A percentile compares a stretch with the other conserved stretches of the same genome.
Conservation (phyloP, 768 basidiomycete genomes). For the Boletellus ananiceps region DNA sequence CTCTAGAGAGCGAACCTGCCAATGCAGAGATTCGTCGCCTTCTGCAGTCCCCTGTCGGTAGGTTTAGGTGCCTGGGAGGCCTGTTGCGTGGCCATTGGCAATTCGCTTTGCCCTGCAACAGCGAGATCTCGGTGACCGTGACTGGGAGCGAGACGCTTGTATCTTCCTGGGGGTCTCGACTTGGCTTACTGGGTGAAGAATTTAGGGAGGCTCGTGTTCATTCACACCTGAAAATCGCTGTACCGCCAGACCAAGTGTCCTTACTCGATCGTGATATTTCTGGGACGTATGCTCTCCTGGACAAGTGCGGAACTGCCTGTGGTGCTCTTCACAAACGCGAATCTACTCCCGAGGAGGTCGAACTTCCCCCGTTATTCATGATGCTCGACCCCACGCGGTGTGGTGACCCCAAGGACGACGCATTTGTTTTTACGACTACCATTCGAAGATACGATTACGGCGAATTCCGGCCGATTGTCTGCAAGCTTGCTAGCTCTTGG, state of each 20-base stretch:
- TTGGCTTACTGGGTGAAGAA: slow-evolving; percentile 65
- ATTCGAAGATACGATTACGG: slow-evolving; percentile 77
- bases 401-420: slow-evolving; percentile 70
- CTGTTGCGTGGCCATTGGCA: slow-evolving; percentile 77
- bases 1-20: slow-evolving; percentile 62
- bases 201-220: slow-evolving; percentile 66
- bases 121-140: slow-evolving; percentile 55
- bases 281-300: slow-evolving; percentile 72
- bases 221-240: slow-evolving; percentile 60
- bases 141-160: slow-evolving; percentile 58
- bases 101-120: slow-evolving; percentile 64
- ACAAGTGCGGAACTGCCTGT: slow-evolving; percentile 88
- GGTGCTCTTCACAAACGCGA: slow-evolving; percentile 71
- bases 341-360: slow-evolving; percentile 36
- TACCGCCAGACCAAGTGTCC: slow-evolving; percentile 41
- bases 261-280: slow-evolving; percentile 76
- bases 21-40: slow-evolving; percentile 76
- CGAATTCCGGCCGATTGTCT: slow-evolving; percentile 73
- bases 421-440: slow-evolving; percentile 80
- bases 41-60: slow-evolving; percentile 71
- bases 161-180: slow-evolving; percentile 78
- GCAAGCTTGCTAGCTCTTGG: slow-evolving; percentile 72
- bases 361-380: slow-evolving; percentile 61
- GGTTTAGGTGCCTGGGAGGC: slow-evolving; percentile 52
- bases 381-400: slow-evolving; percentile 83